A percentile compares a stretch with the other conserved stretches of the same genome.
phyloP scores from a whole-genome alignment of 306 rosid genomes.

The Luffa aegyptiaca region DNA sequence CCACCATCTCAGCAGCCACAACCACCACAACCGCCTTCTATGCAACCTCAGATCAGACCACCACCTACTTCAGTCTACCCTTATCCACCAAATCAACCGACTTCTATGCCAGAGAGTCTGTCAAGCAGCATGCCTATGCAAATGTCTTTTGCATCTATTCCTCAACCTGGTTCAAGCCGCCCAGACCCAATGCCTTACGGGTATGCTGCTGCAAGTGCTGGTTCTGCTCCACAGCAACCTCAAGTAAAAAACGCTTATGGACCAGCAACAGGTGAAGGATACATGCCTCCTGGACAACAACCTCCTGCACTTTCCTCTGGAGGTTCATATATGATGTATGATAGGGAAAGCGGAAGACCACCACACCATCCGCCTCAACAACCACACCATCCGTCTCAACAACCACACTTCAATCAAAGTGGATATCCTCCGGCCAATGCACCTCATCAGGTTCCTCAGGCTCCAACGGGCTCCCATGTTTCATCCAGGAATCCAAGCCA shows the following conservation, averaged over 20 bases:
- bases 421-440: slow-evolving; percentile 68
- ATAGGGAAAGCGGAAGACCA: slow-evolving; percentile 57
- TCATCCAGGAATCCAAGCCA: slow-evolving; percentile 51
- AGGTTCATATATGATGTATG: slow-evolving; percentile 73
- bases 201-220: slow-evolving; percentile 47
- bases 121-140: slow-evolving; percentile 51
- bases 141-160: slow-evolving; percentile 58
- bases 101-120: slow-evolving; percentile 3
- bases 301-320: slow-evolving; percentile 40
- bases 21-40: slow-evolving; percentile 9
- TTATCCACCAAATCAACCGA: slow-evolving; percentile 13
- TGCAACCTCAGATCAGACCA: slow-evolving; percentile 12
- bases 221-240: slow-evolving; percentile 73
- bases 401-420: slow-evolving; percentile 52
- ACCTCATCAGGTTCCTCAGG: slow-evolving; percentile 47
- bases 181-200: slow-evolving; percentile 60
- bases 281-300: slow-evolving; percentile 41
- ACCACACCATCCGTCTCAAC: slow-evolving; percentile 46
- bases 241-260: slow-evolving; percentile 57
- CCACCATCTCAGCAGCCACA: neutral
- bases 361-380: slow-evolving; percentile 49
- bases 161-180: slow-evolving; percentile 54
- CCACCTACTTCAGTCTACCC: slow-evolving; percentile 5
- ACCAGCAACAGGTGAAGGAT: slow-evolving; percentile 45
- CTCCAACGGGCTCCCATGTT: slow-evolving; percentile 25